A percentile compares a stretch with the other conserved stretches of the same genome.
Evolutionary conservation across 495 filamentous ascomycete species (phyloP).

Genomic region (Bacidia rubella): DNA sequence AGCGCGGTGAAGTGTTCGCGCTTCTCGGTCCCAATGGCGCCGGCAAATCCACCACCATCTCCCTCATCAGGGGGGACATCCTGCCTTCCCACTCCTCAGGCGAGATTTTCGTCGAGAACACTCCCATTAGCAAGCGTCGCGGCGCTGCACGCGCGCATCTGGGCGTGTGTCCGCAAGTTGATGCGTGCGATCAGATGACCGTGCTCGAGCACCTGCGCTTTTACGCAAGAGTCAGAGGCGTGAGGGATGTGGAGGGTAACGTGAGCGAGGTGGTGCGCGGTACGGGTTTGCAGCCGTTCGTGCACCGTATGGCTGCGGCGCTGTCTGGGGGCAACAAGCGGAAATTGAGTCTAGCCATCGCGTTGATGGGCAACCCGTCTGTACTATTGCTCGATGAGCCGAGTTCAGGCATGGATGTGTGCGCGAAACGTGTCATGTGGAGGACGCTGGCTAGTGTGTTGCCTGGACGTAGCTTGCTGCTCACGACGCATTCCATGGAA

Average conservation of each 20-base stretch:
- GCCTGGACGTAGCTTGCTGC: slow-evolving; percentile 27
- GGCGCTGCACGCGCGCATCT: slow-evolving; percentile 54
- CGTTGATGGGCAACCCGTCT: slow-evolving; percentile 35
- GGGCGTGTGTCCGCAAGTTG: slow-evolving; percentile 49
- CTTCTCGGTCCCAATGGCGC: slow-evolving; percentile 81
- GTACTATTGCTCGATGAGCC: slow-evolving; percentile 39
- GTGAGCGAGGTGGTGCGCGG: slow-evolving; percentile 33
- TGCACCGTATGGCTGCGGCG: slow-evolving; percentile 29
- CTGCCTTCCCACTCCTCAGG: slow-evolving; percentile 44
- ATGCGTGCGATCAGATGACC: slow-evolving; percentile 46
- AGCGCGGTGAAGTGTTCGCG: slow-evolving; percentile 67
- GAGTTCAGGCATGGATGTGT: slow-evolving; percentile 35
- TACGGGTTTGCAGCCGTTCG: slow-evolving; percentile 27
- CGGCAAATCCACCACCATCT: slow-evolving; percentile 77
- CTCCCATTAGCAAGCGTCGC: slow-evolving; percentile 50
- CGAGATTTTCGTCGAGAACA: slow-evolving; percentile 63
- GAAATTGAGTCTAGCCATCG: slow-evolving; percentile 38
- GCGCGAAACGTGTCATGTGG: slow-evolving; percentile 38
- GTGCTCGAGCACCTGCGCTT: slow-evolving; percentile 42
- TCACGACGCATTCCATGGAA: slow-evolving; percentile 36
- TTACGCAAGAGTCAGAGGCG: slow-evolving; percentile 42
- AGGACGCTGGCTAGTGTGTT: slow-evolving; percentile 27
- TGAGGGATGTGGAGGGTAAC: slow-evolving; percentile 36
- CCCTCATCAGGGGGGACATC: slow-evolving; percentile 71
- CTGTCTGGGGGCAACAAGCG: slow-evolving; percentile 43